A percentile compares a stretch with the other conserved stretches of the same genome.
Evolutionary conservation across 805 yeast genomes (phyloP).

Genomic region (Metschnikowia picachoensis): DNA sequence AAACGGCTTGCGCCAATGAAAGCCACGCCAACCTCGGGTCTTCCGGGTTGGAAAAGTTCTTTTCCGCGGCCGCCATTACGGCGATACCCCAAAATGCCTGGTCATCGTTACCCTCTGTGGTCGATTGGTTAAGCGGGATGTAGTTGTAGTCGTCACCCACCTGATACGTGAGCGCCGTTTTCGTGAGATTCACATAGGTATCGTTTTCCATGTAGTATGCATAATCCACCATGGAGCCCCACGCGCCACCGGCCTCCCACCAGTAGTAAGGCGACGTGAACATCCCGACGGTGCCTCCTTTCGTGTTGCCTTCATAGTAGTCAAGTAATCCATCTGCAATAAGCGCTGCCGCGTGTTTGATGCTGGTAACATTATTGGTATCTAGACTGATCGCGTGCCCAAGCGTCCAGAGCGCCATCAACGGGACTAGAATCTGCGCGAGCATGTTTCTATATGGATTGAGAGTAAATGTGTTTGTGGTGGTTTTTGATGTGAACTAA

Average conservation of each 20-base stretch:
- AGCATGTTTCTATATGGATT: no score
- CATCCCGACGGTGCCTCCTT: slow-evolving; percentile 84
- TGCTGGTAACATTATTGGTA: slow-evolving; percentile 39
- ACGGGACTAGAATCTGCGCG: not conserved
- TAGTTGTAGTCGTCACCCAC: slow-evolving; percentile 63
- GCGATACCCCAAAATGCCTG: slow-evolving; percentile 97
- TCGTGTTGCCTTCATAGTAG: slow-evolving; percentile 65
- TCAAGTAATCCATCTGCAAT: slow-evolving; percentile 73
- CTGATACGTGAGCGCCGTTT: slow-evolving; percentile 66
- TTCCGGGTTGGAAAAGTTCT: slow-evolving; percentile 71
- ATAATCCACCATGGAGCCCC: slow-evolving; percentile 83
- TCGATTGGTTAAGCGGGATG: slow-evolving; percentile 82
- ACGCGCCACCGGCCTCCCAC: slow-evolving; percentile 99
- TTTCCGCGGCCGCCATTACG: slow-evolving; percentile 88
- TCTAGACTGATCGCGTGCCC: slow-evolving; percentile 29
- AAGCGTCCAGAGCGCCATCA: slow-evolving; percentile 2
- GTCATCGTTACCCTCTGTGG: slow-evolving; percentile 96
- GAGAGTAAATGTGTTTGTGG: no score
- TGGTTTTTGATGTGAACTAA: no score
- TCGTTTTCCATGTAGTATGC: slow-evolving; percentile 66
- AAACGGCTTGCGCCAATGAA: slow-evolving; percentile 80
- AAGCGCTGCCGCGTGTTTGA: slow-evolving; percentile 53
- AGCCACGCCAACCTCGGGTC: slow-evolving; percentile 66
- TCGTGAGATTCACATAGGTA: slow-evolving; percentile 56
- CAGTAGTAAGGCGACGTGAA: slow-evolving; percentile 89